Evolutionary conservation across 768 basidiomycete genomes (phyloP).

Genomic region (Lactarius pseudohatsudake): DNA sequence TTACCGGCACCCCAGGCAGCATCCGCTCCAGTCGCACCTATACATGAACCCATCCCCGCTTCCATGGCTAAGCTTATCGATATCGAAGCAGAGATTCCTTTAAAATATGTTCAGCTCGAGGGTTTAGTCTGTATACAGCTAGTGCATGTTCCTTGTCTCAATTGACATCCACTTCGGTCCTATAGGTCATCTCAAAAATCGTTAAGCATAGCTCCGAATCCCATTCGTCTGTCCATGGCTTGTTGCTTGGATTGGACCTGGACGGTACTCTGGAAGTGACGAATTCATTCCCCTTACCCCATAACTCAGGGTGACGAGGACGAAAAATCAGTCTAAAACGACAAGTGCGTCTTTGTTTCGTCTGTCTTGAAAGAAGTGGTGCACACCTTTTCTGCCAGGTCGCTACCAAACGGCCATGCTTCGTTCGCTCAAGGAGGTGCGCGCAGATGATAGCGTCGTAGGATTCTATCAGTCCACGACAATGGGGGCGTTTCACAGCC

Average conservation of each 20-base stretch:
- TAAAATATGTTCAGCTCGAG: slow-evolving; percentile 80
- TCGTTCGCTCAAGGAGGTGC: slow-evolving; percentile 85
- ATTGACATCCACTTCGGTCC: slow-evolving; percentile 13
- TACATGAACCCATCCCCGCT: slow-evolving; percentile 85
- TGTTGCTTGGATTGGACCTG: slow-evolving; percentile 87
- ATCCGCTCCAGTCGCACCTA: slow-evolving; percentile 60
- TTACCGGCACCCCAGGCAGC: slow-evolving; percentile 64
- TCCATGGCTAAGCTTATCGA: slow-evolving; percentile 93
- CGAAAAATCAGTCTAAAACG: slow-evolving; percentile 74
- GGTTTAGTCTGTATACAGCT: slow-evolving; percentile 61
- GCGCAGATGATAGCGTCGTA: slow-evolving; percentile 86
- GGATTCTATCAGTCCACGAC: slow-evolving; percentile 93
- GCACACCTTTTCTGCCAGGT: slow-evolving; percentile 40
- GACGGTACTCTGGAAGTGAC: slow-evolving; percentile 90
- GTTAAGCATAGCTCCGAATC: slow-evolving; percentile 88
- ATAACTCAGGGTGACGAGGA: slow-evolving; percentile 73
- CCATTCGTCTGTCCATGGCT: slow-evolving; percentile 73
- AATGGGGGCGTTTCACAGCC: slow-evolving; percentile 82
- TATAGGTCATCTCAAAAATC: slow-evolving; percentile 88
- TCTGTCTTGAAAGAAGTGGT: slow-evolving; percentile 1
- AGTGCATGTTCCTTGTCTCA: slow-evolving; percentile 2
- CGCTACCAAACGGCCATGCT: slow-evolving; percentile 86
- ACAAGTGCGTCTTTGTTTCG: slow-evolving; percentile 51
- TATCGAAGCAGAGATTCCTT: slow-evolving; percentile 85
- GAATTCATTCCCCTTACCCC: slow-evolving; percentile 84